Base-by-base conservation (phyloP, 2,329 filamentous ascomycete genomes). In the Xylaria sp. region DNA sequence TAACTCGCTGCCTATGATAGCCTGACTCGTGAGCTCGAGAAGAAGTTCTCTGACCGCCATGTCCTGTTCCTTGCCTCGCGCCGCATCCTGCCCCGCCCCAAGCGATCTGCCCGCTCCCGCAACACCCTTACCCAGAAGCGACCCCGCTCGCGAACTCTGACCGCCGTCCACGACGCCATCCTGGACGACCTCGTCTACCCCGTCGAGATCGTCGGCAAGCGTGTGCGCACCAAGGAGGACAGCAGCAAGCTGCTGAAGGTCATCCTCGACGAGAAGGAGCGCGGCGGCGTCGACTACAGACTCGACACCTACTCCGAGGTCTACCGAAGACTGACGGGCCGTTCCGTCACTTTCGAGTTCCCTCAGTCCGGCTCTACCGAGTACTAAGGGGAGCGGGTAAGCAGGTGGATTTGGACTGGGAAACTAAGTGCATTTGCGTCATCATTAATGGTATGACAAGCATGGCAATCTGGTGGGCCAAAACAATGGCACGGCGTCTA, bases 1-100 rank as follows among this genome's bases (percentile, higher is more conserved):
- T 73, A 58, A 71, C 56, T 19, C 13, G 18, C n/a, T n/a, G 2
- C 3, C 54, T 7, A 8, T 40, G 44, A 39, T 62, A 97, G 93
- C 77, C 88, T 99, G 76, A 99, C 94, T 80, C 94, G 94, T 82
- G 94, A 99, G 87, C 92, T 99, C 76, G 94, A 99, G 90, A 99
- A 99, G 92, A 99, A 99, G 86, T 99, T 99, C 91, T 97, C 94
- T 66, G 94, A 99, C 87, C 94, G 94, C 81, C 94, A 99, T 81
- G 94, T 99, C 78, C 85, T 99, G 78, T 92, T 99, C 87, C 89
- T 99, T 72, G 94, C 94, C 71, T 95, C 93, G 75, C 94, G 94
- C 86, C 94, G 94, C 80, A 99, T 99, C 74, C 87, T 99, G 62
- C 93, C 94, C 78, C 92, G 92, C 79, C 94, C 94, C 78, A 97